Evolutionary conservation across 2,329 filamentous ascomycete genomes (phyloP), one percentile per base, ranked within the genome.

Genomic region (Fragosphaeria purpurea): DNA sequence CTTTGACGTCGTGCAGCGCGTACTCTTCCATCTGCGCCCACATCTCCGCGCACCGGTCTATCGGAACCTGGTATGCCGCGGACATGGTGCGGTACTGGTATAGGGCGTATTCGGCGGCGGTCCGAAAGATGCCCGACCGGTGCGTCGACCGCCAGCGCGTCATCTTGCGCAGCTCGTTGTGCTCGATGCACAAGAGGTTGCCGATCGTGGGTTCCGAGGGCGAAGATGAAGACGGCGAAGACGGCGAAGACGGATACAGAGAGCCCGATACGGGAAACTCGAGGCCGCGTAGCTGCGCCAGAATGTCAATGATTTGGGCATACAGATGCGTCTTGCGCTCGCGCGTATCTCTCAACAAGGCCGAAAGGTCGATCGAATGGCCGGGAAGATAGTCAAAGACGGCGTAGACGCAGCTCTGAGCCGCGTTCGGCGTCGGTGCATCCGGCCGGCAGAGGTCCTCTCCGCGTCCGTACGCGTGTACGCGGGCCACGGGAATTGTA

Each of bases 201-300:
- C 59, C 57, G 6, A 59, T 3, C 47, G 58, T 41, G 45, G 55
- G 55, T 22, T 22, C 22, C 2, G 22, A 22, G 22, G 22, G 3
- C 22, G 22, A 22, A n/a, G n/a, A n/a, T n/a, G n/a, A n/a, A 22
- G 22, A 22, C 22, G 22, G 22, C 22, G 22, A 22, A 22, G 22
- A 22, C 7, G 51, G 12, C 6, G 55, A 51, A 50, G 58, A 48
- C 32, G 56, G 57, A 56, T 59, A 56, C 11, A 64, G 45, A n/a
- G 59, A 62, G 41, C 62, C 60, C 13, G 56, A 55, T 1, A 10
- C 39, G 9, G 53, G 46, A 44, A 64, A 62, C 46, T 57, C 53
- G 4, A 59, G 57, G 22, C 46, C 44, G n/a, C 57, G 50, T 9
- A 63, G 56, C 47, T 63, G 47, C 4, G 56, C 51, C 7, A 63